These are phyloP conservation scores for Pleurotus platypus DNA, from an alignment of 768 basidiomycete genomes.

Conservation along the genomic window DNA sequence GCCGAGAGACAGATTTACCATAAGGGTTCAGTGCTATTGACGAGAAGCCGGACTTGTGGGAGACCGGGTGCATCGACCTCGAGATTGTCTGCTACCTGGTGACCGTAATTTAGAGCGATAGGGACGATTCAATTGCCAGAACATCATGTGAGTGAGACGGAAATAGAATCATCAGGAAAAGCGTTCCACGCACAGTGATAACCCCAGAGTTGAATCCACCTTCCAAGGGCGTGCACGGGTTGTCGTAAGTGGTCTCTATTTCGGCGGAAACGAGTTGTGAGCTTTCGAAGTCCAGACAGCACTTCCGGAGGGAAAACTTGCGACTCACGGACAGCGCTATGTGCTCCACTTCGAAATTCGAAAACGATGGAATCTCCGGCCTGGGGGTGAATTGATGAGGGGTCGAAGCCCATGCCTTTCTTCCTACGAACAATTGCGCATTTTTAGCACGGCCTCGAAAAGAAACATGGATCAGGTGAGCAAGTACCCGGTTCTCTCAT, in stretches of 20 bases:
- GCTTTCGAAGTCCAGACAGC: not conserved
- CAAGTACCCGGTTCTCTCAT: conserved; percentile 35
- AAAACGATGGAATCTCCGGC: conserved; percentile 32
- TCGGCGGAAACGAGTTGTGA: not conserved
- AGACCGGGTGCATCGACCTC: conserved; percentile 31
- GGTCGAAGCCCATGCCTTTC: conserved; percentile 39
- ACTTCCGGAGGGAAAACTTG: not conserved
- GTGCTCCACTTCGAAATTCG: conserved; percentile 34
- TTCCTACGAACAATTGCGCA: conserved; percentile 19
- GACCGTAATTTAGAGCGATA: too few relatives aligned
- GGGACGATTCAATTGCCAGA: not conserved
- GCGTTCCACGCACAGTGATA: conserved; percentile 21
- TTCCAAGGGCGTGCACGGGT: conserved; percentile 29
- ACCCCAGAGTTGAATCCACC: conserved; percentile 33
- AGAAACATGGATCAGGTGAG: not conserved
- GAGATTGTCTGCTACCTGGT: conserved; percentile 23
- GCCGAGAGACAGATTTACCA: conserved; percentile 19
- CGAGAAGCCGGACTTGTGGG: conserved; percentile 24
- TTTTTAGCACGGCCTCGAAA: not conserved
- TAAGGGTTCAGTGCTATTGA: conserved; percentile 31
- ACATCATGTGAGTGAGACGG: not conserved
- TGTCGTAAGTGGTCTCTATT: conserved; percentile 32
- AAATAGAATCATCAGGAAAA: not conserved
- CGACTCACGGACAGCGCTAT: conserved; percentile 35
- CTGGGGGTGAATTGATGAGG: conserved; percentile 31